Conservation (phyloP, 176 grass and related monocot species). For the Zizania latifolia region DNA sequence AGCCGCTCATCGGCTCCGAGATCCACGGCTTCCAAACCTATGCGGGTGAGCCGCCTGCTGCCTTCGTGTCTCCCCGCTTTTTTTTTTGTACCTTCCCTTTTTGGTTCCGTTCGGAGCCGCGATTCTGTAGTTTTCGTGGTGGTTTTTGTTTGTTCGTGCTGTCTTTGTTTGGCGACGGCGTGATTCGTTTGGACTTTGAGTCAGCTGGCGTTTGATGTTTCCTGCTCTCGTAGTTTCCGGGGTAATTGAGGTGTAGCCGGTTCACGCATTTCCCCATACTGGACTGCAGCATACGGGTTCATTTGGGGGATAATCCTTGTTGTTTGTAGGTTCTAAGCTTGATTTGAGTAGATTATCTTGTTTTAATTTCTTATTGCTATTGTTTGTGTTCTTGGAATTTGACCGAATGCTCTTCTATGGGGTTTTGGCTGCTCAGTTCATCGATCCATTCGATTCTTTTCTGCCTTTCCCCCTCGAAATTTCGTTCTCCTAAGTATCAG, state of each 20-base stretch:
- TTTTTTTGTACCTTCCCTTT: neutral
- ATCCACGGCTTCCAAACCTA: slow-evolving; percentile 83
- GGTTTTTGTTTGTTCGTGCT: neutral
- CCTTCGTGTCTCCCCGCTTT: neutral
- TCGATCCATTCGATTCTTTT: neutral
- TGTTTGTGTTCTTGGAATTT: neutral
- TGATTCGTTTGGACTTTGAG: neutral
- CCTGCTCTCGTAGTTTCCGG: neutral
- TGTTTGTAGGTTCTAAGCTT: neutral
- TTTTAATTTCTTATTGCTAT: neutral
- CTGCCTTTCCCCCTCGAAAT: neutral
- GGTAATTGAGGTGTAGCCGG: neutral
- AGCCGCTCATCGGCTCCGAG: slow-evolving; percentile 53
- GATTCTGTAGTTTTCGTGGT: slow-evolving; percentile 6
- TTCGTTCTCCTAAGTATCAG: neutral
- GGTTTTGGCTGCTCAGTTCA: neutral
- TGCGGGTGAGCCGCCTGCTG: slow-evolving; percentile 38
- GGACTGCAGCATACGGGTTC: too few species aligned
- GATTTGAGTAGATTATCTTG: neutral
- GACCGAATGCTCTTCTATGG: neutral
- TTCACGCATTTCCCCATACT: neutral
- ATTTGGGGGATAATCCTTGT: neutral
- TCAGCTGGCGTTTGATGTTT: neutral
- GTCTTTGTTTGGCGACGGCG: neutral
- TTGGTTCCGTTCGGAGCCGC: neutral